phyloP scores from a whole-genome alignment of 345 rosid genomes.

The Moringa oleifera region DNA sequence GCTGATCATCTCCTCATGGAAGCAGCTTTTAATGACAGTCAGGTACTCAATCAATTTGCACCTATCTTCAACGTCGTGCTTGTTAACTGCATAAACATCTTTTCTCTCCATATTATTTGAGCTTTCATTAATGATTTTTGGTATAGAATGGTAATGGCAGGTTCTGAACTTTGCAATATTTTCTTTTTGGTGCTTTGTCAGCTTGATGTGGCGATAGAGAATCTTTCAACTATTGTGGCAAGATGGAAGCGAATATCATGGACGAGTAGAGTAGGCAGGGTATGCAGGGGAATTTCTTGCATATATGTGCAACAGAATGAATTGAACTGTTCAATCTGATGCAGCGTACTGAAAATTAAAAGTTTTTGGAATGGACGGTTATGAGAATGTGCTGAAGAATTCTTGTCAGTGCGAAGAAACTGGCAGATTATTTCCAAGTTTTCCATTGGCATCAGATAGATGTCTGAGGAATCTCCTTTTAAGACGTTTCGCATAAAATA shows the following conservation, averaged over 20 bases:
- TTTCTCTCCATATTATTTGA: constrained; percentile 1
- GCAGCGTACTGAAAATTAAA: too few species aligned
- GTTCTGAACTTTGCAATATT: background rate
- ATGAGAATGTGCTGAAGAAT: constrained; percentile 7
- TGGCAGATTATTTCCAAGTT: constrained; percentile 3
- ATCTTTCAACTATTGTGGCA: constrained; percentile 36
- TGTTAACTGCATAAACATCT: constrained; percentile 5
- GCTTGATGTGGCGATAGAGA: constrained; percentile 48
- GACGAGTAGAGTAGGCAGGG: constrained; percentile 82
- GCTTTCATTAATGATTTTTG: constrained; percentile 8
- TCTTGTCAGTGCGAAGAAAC: background rate
- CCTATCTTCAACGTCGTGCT: constrained; percentile 6
- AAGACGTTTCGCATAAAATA: background rate
- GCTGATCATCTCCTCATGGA: constrained; percentile 81
- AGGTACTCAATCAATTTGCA: constrained; percentile 33
- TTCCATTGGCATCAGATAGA: background rate
- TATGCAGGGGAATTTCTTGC: constrained; percentile 25
- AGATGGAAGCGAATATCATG: constrained; percentile 69
- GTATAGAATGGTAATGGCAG: constrained; percentile 3
- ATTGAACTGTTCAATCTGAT: too few species aligned
- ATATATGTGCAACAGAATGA: background rate
- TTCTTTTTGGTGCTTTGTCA: constrained; percentile 13
- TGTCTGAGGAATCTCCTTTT: background rate
- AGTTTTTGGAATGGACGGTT: background rate
- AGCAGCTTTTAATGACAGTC: constrained; percentile 68